Evolutionary conservation across 352 stramenopile genomes (phyloP), one percentile per base, ranked within the genome.

Genomic region (Phytophthora multivora): DNA sequence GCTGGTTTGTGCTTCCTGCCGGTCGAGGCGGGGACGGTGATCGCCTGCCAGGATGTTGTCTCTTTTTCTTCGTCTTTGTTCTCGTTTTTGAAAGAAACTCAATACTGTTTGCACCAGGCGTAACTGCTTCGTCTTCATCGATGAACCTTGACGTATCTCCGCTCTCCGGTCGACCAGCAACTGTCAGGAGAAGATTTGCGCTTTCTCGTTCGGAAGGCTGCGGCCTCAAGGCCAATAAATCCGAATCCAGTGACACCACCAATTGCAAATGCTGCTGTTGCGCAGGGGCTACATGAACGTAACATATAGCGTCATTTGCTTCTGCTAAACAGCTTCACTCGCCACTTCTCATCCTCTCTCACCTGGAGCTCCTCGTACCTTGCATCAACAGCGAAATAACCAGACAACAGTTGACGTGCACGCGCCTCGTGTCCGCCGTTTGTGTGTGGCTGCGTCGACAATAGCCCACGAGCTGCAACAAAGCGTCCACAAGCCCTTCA

Each of bases 371-470:
- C 31, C 42, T 52, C 66, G 51, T 60, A 75, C 75, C 69, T 75
- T 88, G 77, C 83, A 93, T 93, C 40, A 94, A 43, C 59, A 94
- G 72, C n/a, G 86, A 90, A 66, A 94, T 89, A 31, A 91, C 80
- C 49, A 94, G 77, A 45, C 83, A 94, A 71, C 79, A 91, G 51
- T 94, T 94, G 38, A 94, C 86, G 40, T 92, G 81, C 19, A 91
- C 80, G 21, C 83, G 83, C 19, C 79, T 71, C 23, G 68, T 84
- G 47, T 93, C 86, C 9, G 74, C 55, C 35, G 74, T 88, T 49
- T 83, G 73, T 21, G 63, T 64, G 26, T 65, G 55, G 39, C 74
- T 69, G 28, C 72, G 74, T 13, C 84, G 71, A 33, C 80, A 92
- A 51, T 71, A 87, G 36, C 79, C 75, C 42, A 94, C 59, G 19